Percentiles rank a stretch among this genome's conserved stretches.
These are phyloP conservation scores for Cystoderma amianthinum DNA, from an alignment of 768 basidiomycete species.

Conservation along the genomic window DNA sequence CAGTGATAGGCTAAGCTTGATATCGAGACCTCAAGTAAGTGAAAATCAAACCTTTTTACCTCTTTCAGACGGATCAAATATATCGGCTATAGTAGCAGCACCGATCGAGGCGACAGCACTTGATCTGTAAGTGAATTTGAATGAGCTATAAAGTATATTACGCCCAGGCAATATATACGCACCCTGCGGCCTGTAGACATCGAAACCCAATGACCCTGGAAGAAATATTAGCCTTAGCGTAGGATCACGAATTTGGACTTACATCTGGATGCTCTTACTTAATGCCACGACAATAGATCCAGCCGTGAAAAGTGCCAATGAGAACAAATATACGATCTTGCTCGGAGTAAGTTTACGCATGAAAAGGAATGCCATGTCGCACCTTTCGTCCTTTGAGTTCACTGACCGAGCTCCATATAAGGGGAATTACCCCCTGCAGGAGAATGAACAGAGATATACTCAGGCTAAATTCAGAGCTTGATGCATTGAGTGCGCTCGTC, in stretches of 20 bases:
- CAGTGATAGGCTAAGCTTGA: too few relatives aligned
- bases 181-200: slow-evolving; percentile 63
- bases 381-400: slow-evolving; percentile 77
- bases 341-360: background rate
- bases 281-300: slow-evolving; percentile 53
- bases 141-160: background rate
- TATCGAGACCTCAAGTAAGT: background rate
- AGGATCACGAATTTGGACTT: too few relatives aligned
- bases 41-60: slow-evolving; percentile 43
- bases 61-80: slow-evolving; percentile 67
- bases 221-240: background rate
- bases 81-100: slow-evolving; percentile 72
- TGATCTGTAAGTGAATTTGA: slow-evolving; percentile 32
- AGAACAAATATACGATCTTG: slow-evolving; percentile 47
- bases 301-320: slow-evolving; percentile 43
- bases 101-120: slow-evolving; percentile 67
- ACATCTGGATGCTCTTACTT: slow-evolving; percentile 44
- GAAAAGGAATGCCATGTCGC: background rate
- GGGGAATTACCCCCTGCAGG: slow-evolving; percentile 60
- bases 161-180: slow-evolving; percentile 7
- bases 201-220: slow-evolving; percentile 63
- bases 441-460: slow-evolving; percentile 69
- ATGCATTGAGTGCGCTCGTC: slow-evolving; percentile 52
- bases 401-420: slow-evolving; percentile 63
- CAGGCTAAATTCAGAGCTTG: slow-evolving; percentile 54